phyloP scores from a whole-genome alignment of 805 yeast species.

The Pichia membranifaciens region DNA sequence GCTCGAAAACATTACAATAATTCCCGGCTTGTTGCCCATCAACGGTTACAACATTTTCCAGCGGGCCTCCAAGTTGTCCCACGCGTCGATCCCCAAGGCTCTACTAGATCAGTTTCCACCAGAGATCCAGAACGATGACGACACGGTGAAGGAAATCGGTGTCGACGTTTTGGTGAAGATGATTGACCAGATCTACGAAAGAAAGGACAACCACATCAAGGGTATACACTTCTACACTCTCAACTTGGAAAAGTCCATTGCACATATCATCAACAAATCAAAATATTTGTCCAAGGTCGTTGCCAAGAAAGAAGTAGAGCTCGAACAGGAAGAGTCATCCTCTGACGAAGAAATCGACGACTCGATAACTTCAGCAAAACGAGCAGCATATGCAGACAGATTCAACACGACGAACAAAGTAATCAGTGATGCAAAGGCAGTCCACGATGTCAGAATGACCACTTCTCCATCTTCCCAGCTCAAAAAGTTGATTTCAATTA shows the following conservation, averaged over 20 bases:
- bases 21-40: constrained; percentile 91
- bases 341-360: constrained; percentile 31
- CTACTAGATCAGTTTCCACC: constrained; percentile 52
- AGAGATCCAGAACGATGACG: constrained; percentile 62
- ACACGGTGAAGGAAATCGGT: constrained; percentile 75
- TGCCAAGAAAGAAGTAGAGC: constrained; percentile 32
- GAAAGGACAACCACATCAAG: constrained; percentile 52
- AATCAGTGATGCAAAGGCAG: constrained; percentile 22
- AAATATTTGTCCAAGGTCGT: constrained; percentile 45
- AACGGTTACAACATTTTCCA: constrained; percentile 77
- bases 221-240: constrained; percentile 92
- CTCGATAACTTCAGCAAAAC: constrained; percentile 29
- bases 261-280: constrained; percentile 68
- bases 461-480: constrained; percentile 33
- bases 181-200: constrained; percentile 47
- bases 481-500: constrained; percentile 64
- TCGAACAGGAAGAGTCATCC: constrained; percentile 34
- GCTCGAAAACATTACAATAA: constrained; percentile 45
- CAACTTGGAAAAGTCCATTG: constrained; percentile 87
- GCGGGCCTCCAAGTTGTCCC: constrained; percentile 84
- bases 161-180: constrained; percentile 66
- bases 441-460: constrained; percentile 12
- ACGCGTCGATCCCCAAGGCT: constrained; percentile 68
- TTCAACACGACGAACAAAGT: constrained; percentile 28
- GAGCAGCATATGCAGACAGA: constrained; percentile 31